These are phyloP conservation scores for Gossypioides kirkii DNA, from an alignment of 345 rosid species.

Conservation along the genomic window DNA sequence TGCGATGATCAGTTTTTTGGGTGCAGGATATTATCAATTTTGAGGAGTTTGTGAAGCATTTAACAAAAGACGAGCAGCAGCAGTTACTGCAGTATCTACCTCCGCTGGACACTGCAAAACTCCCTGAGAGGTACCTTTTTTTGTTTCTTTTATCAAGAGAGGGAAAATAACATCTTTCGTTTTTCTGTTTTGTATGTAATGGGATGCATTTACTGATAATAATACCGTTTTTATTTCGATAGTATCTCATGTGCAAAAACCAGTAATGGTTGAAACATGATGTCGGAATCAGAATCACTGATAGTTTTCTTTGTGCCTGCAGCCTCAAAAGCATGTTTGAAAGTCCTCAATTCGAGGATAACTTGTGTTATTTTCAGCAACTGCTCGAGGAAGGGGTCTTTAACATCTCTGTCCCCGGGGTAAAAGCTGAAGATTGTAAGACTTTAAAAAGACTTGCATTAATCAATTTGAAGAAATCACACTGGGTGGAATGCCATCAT, in stretches of 20 bases:
- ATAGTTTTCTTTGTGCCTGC: slow-evolving; percentile 30
- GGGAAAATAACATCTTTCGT: background rate
- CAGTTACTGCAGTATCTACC: slow-evolving; percentile 68
- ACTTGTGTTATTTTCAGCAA: slow-evolving; percentile 57
- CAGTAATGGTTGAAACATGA: background rate
- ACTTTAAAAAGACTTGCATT: slow-evolving; percentile 58
- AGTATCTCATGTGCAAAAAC: slow-evolving; percentile 1
- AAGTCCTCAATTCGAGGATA: slow-evolving; percentile 82
- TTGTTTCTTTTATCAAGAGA: background rate
- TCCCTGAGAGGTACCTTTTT: slow-evolving; percentile 53
- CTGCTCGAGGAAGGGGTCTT: slow-evolving; percentile 80
- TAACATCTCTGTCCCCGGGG: slow-evolving; percentile 49
- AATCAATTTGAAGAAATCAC: slow-evolving; percentile 46
- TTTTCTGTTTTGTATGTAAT: background rate
- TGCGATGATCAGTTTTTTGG: slow-evolving; percentile 11
- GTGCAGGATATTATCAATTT: slow-evolving; percentile 75
- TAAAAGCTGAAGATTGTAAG: slow-evolving; percentile 54
- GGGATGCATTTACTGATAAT: background rate
- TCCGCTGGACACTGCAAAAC: slow-evolving; percentile 46
- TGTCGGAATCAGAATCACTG: background rate
- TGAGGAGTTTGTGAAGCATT: slow-evolving; percentile 59
- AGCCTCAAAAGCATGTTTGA: slow-evolving; percentile 75
- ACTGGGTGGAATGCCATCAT: slow-evolving; percentile 59
- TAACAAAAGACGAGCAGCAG: slow-evolving; percentile 78
- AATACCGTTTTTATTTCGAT: background rate